Percentiles rank a stretch among this genome's conserved stretches.
These are phyloP conservation scores for Tulasnella calospora DNA, from an alignment of 768 basidiomycete genomes.

Conservation along the genomic window DNA sequence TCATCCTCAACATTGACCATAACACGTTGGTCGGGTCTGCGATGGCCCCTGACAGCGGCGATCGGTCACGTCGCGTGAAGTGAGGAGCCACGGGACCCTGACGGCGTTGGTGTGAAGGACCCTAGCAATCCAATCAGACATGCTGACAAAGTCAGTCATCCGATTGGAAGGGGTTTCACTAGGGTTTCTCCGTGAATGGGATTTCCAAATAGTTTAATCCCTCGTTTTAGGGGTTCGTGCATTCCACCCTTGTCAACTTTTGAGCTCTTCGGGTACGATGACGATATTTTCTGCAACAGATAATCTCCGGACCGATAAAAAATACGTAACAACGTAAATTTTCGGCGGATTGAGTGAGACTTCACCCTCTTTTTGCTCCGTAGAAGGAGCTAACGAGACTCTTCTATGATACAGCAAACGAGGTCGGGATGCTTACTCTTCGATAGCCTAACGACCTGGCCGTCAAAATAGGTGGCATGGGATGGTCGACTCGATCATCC, in stretches of 20 bases:
- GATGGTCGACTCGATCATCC: slow-evolving; percentile 24
- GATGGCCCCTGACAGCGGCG: too few relatives aligned
- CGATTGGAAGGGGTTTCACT: too few relatives aligned
- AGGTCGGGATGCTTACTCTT: not conserved
- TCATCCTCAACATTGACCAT: too few relatives aligned
- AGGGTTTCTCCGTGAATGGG: too few relatives aligned
- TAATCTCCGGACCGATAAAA: not conserved
- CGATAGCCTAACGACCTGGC: slow-evolving; percentile 18
- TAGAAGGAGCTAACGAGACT: not conserved
- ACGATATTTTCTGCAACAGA: not conserved
- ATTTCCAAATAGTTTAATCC: not conserved
- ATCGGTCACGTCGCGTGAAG: too few relatives aligned
- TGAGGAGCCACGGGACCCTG: too few relatives aligned
- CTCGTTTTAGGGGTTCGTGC: not conserved
- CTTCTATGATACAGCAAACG: not conserved
- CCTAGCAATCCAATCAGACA: too few relatives aligned
- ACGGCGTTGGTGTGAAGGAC: too few relatives aligned
- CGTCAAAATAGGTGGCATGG: slow-evolving; percentile 1
- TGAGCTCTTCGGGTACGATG: not conserved
- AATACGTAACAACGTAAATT: slow-evolving; percentile 8
- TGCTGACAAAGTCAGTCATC: not conserved
- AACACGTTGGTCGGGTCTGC: too few relatives aligned
- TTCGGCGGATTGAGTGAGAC: not conserved
- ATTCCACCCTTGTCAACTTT: not conserved
- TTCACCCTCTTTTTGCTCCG: not conserved